Percentiles rank a stretch among this genome's conserved stretches.
Conservation (phyloP, 2,329 filamentous ascomycete species). For the Exserohilum turcica region DNA sequence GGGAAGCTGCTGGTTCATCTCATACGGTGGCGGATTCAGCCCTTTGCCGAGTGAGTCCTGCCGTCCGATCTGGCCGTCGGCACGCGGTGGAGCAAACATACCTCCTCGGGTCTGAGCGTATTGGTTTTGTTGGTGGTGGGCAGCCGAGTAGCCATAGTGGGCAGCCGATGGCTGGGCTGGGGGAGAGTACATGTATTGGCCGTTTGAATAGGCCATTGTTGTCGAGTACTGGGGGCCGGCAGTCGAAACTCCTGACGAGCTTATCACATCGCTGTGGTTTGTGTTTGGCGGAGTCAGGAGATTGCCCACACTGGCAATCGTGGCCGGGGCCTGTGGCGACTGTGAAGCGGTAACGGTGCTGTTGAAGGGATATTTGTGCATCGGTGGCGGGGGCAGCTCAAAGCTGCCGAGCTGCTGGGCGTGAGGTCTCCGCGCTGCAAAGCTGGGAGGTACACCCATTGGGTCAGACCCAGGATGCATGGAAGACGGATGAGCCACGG, state of each 20-base stretch:
- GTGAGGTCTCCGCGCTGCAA: conserved; percentile 72
- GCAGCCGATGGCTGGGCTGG: conserved; percentile 61
- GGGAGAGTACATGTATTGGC: conserved; percentile 65
- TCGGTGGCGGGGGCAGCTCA: conserved; percentile 66
- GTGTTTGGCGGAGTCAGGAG: conserved; percentile 67
- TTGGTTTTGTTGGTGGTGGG: conserved; percentile 41
- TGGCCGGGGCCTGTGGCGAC: conserved; percentile 53
- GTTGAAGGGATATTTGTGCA: conserved; percentile 58
- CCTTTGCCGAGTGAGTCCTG: conserved; percentile 67
- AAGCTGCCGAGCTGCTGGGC: conserved; percentile 71
- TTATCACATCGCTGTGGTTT: conserved; percentile 65
- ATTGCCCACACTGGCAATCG: conserved; percentile 62
- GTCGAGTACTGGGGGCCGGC: conserved; percentile 62
- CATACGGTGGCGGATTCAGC: conserved; percentile 70
- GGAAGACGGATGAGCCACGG: conserved; percentile 63
- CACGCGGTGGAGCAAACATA: conserved; percentile 61
- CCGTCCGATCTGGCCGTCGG: conserved; percentile 58
- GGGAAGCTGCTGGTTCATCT: conserved; percentile 63
- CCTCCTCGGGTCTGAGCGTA: conserved; percentile 45
- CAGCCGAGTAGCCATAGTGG: conserved; percentile 58
- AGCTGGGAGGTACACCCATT: conserved; percentile 67
- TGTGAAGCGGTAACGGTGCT: conserved; percentile 50
- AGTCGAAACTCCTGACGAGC: conserved; percentile 65
- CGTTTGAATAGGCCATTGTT: conserved; percentile 62
- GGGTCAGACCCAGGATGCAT: conserved; percentile 67